Evolutionary conservation across 169 alveolate species (phyloP), one percentile per base, ranked within the genome.

Genomic region (Sarcocystis neurona): DNA sequence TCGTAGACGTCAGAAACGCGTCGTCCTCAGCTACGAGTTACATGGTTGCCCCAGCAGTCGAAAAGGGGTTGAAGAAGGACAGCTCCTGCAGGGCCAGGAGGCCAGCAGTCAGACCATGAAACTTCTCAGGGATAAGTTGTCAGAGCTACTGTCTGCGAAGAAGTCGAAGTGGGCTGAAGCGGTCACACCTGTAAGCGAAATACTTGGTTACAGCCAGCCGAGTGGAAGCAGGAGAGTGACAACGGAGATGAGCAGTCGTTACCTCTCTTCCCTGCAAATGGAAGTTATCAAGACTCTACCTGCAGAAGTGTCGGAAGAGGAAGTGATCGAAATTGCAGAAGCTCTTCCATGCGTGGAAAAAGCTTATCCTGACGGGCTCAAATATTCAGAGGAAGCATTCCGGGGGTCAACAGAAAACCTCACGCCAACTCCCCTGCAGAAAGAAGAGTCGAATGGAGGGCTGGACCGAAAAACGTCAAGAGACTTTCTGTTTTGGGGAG

Each of bases 231-330:
- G 44, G 32, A 66, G 72, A n/a, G 79, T 82, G 48, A 72, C 82
- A 12, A 32, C 46, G 46, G 78, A 43, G 78, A 37, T 82, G 79
- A 66, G 60, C 39, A 82, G 56, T 6, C 88, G 88, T 6, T 82
- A 82, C 43, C 70, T 82, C 41, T 82, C 88, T 6, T 39, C 88
- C n/a, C 46, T 82, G 79, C 68, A 82, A 41, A 82, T 82, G 88
- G 88, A 82, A 30, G 44, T 82, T n/a, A 82, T 82, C 20, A 58
- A 63, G 20, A 82, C 70, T 1, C 41, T 82, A 30, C 88, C 88
- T 6, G 79, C 37, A 60, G 88, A 79, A 23, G 79, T 82, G 66
- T 27, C 88, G 43, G 44, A 63, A n/a, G 41, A 34, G 23, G 88
- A 82, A 20, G 79, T 82, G 39, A 34, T 82, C 18, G 32, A 39